phyloP scores from a whole-genome alignment of 108 stramenopile genomes.

The Stephanodiscus triporus region DNA sequence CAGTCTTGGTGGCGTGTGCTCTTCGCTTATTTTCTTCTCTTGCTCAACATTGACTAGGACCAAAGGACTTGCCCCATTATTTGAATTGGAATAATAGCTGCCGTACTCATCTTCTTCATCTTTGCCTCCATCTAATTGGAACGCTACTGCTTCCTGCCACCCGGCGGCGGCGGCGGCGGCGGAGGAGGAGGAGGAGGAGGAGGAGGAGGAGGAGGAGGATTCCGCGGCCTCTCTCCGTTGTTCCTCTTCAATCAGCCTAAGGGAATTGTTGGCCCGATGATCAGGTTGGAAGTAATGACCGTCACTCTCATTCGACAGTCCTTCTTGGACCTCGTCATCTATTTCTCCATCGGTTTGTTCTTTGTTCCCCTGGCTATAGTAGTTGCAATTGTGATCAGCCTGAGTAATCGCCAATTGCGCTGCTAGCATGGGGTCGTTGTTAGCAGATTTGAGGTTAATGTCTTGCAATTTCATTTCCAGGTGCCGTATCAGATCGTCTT shows the following conservation, averaged over 20 bases:
- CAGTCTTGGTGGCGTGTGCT: neutral
- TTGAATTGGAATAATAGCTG: neutral
- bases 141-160: neutral
- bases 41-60: neutral
- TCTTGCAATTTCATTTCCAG: neutral
- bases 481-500: neutral
- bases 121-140: constrained; percentile 6
- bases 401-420: neutral
- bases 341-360: neutral
- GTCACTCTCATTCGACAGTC: neutral
- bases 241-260: neutral
- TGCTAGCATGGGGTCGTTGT: neutral
- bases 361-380: neutral
- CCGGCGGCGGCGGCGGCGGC: no score
- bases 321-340: neutral
- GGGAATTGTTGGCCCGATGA: neutral
- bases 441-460: neutral
- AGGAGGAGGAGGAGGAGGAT: neutral
- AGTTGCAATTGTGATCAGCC: neutral
- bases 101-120: constrained; percentile 2
- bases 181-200: neutral
- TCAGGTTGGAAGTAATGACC: neutral
- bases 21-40: neutral
- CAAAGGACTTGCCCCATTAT: neutral
- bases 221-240: neutral